Base-by-base conservation (phyloP, 495 filamentous ascomycete genomes). In the Xylaria nigripes region DNA sequence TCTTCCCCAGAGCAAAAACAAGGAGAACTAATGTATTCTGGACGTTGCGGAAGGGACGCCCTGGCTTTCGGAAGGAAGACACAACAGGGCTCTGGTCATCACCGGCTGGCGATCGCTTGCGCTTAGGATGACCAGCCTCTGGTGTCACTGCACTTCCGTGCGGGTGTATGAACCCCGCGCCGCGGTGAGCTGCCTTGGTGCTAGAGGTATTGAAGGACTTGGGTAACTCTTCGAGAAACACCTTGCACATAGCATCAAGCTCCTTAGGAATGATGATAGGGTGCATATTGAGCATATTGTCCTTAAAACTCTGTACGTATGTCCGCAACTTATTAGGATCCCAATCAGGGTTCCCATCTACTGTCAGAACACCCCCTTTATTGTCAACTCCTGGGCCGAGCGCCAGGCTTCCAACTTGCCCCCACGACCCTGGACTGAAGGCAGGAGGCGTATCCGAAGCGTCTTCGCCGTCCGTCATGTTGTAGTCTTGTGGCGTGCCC, bases 261-360 rank as follows among this genome's bases (percentile, higher is more conserved):
- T 73, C 68, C 19, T 60, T 62, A 15, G 73, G 73, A 5, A 72
- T 65, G 34, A 98, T 76, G 62, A 97, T 90, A 12, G 93, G 93
- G 66, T 97, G 93, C 65, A 98, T 81, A 50, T 82, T 87, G 60
- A 95, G 86, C 36, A 98, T 85, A 63, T 94, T 78, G 4, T 83
- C 67, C 62, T 90, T 70, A 65, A 89, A 98, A 66, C 83, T 87
- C 15, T 78, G 60, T 34, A 85, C 77, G 38, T 90, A 85, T 38
- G 71, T 76, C 53, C 73, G 73, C 7, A 95, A 75, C 2, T 78
- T 87, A 12, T 66, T 69, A 18, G 73, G 61, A 51, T 85, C 79
- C 47, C 94, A 77, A 47, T 83, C 86, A 13, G 89, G 71, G 12
- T 78, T 72, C 29, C 84, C 82, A 53, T 82, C 78, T 5, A 78